A percentile compares a stretch with the other conserved stretches of the same genome.
These are phyloP conservation scores for Curvularia hawaiiensis DNA, from an alignment of 2,329 filamentous ascomycete genomes.

Conservation along the genomic window DNA sequence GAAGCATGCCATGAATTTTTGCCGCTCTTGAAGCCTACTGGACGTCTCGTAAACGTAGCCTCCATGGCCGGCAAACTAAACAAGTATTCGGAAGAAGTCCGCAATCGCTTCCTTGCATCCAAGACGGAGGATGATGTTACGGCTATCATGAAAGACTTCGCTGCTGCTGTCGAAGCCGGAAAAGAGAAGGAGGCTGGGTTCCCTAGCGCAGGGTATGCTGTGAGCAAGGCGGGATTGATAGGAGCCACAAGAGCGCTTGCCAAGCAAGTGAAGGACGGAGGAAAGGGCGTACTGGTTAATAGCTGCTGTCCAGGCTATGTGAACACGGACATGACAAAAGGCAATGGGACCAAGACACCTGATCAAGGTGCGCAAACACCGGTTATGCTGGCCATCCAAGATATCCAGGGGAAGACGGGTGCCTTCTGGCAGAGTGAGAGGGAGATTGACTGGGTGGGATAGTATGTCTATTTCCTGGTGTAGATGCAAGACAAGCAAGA, in stretches of 20 bases:
- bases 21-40: conserved; percentile 52
- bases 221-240: conserved; percentile 53
- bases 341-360: conserved; percentile 44
- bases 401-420: conserved; percentile 45
- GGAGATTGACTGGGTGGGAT: conserved; percentile 45
- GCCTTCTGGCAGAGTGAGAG: conserved; percentile 50
- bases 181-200: conserved; percentile 56
- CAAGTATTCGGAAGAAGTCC: conserved; percentile 54
- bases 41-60: conserved; percentile 57
- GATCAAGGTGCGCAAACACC: conserved; percentile 54
- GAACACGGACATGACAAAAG: conserved; percentile 55
- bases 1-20: conserved; percentile 53
- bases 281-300: conserved; percentile 46
- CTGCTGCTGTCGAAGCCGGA: conserved; percentile 52
- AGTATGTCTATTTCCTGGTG: conserved; percentile 18
- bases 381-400: conserved; percentile 50
- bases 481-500: not conserved
- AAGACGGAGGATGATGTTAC: conserved; percentile 53
- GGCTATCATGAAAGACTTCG: conserved; percentile 57
- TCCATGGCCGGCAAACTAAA: conserved; percentile 53
- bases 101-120: conserved; percentile 50
- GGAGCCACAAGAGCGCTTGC: conserved; percentile 50
- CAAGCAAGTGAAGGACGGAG: conserved; percentile 39
- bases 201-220: conserved; percentile 57
- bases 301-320: conserved; percentile 53